Evolutionary conservation across 768 basidiomycete species (phyloP), one percentile per base, ranked within the genome.

Genomic region (Gautieria morchelliformis): DNA sequence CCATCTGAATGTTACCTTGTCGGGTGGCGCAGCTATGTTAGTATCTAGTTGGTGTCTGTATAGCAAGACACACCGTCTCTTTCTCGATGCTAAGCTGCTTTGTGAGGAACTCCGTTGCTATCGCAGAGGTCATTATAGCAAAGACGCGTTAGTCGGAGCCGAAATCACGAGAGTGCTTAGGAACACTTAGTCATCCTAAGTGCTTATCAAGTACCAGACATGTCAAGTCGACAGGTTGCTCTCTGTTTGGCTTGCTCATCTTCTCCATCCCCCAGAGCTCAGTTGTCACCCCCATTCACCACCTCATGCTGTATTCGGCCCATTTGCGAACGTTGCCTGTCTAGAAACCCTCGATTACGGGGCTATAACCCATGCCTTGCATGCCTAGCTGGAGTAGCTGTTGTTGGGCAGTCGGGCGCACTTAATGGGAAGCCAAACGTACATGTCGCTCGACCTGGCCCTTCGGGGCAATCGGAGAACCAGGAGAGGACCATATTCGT

Each of bases 1-100:
- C 5, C 80, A 83, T 39, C 89, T 79, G 68, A 81, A 92, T 5
- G 89, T 92, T 58, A 92, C 86, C 89, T 91, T 59, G 30, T 12
- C 42, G 47, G 32, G 51, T 39, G 40, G 48, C 27, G 1, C 14
- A 9, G 35, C 2, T 50, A 30, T 51, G 42, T 59, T 22, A 11
- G 14, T 7, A 12, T 20, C 22, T 46, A 17, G 35, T n/a, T 20
- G 32, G 14, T 15, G 33, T 41, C 22, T 14, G 51, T 20, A 7
- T 22, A 46, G 22, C 41, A 40, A 32, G 11, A 60, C 74, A 17
- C 63, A 79, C 78, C 32, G 78, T 69, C 58, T 66, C 74, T 59
- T 72, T 72, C 5, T 73, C 70, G 46, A 78, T 72, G 40, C 71
- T 71, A 30, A 78, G 64, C 40, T 79, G 75, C 54, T 79, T 78